Percentiles rank a stretch among this genome's conserved stretches.
phyloP scores from a whole-genome alignment of 169 alveolate genomes.

The Plasmodium gallinaceum region DNA sequence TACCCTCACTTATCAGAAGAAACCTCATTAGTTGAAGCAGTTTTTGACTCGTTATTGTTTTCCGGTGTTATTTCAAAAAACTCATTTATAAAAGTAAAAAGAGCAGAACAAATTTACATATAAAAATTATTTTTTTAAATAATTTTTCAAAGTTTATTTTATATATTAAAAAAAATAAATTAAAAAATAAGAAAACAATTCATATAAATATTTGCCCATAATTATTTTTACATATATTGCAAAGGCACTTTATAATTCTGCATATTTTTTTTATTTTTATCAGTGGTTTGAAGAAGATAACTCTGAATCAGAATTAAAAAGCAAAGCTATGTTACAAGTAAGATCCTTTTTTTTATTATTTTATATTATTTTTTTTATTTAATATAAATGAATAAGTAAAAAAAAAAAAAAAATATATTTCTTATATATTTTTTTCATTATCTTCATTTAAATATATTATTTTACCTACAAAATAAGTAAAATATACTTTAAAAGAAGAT shows the following conservation, averaged over 20 bases:
- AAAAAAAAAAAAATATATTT: background rate
- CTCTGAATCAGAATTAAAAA: conserved; percentile 59
- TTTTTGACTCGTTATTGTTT: conserved; percentile 50
- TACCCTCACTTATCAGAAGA: conserved; percentile 74
- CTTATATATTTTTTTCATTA: background rate
- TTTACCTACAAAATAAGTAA: conserved; percentile 1
- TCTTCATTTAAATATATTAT: conserved; percentile 7
- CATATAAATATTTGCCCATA: conserved; percentile 1
- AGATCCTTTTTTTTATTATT: background rate
- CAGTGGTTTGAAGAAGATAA: conserved; percentile 72
- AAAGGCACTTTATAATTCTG: background rate
- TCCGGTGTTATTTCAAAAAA: conserved; percentile 59
- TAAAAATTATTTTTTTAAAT: no score
- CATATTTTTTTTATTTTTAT: conserved; percentile 9
- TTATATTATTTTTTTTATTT: background rate
- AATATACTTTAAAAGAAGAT: conserved; percentile 9
- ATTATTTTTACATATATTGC: background rate
- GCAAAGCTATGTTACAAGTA: conserved; percentile 77
- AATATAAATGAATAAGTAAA: background rate
- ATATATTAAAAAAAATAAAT: no score
- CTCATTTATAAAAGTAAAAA: conserved; percentile 56
- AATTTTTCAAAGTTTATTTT: no score
- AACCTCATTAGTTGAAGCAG: conserved; percentile 66
- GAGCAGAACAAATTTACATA: background rate
- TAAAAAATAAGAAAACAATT: background rate